phyloP scores from a whole-genome alignment of 163 green algal genomes.

The Picocystis sp. region DNA sequence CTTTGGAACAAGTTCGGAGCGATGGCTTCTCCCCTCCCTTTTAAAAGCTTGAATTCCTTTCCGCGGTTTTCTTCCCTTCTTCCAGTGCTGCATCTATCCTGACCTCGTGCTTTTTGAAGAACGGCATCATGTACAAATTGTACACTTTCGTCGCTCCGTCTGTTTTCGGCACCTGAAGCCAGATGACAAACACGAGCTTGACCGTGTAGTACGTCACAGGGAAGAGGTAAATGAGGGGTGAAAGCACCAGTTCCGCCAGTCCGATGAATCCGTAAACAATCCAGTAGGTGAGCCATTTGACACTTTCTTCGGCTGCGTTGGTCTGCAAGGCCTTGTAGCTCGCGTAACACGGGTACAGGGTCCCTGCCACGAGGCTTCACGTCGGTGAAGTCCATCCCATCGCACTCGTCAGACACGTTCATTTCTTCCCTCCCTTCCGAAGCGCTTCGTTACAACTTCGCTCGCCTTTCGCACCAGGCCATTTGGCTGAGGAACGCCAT shows the following conservation, averaged over 20 bases:
- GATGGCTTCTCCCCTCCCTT: too few species aligned
- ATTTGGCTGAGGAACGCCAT: too few species aligned
- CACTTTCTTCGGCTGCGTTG: slow-evolving; percentile 9
- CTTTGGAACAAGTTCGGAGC: too few species aligned
- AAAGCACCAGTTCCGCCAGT: too few species aligned
- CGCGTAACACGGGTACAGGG: slow-evolving; percentile 13
- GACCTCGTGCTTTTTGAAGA: not conserved
- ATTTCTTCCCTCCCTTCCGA: too few species aligned
- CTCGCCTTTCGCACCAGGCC: too few species aligned
- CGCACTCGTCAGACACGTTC: too few species aligned
- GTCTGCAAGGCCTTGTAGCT: slow-evolving; percentile 18
- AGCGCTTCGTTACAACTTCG: too few species aligned
- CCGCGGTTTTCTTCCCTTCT: not conserved
- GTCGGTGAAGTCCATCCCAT: too few species aligned
- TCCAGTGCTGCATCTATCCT: not conserved
- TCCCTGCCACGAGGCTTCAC: too few species aligned
- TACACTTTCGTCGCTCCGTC: slow-evolving; percentile 6
- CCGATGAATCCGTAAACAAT: slow-evolving; percentile 6
- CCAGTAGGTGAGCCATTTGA: slow-evolving; percentile 20
- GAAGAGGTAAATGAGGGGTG: not conserved
- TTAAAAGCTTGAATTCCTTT: too few species aligned
- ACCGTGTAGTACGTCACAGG: slow-evolving; percentile 11
- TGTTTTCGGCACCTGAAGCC: slow-evolving; percentile 20
- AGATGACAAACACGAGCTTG: slow-evolving; percentile 19
- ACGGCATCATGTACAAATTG: slow-evolving; percentile 1